These are phyloP conservation scores for Thuidium tamariscinum DNA, from an alignment of 225 moss, liverwort and hornwort species.

Conservation along the genomic window DNA sequence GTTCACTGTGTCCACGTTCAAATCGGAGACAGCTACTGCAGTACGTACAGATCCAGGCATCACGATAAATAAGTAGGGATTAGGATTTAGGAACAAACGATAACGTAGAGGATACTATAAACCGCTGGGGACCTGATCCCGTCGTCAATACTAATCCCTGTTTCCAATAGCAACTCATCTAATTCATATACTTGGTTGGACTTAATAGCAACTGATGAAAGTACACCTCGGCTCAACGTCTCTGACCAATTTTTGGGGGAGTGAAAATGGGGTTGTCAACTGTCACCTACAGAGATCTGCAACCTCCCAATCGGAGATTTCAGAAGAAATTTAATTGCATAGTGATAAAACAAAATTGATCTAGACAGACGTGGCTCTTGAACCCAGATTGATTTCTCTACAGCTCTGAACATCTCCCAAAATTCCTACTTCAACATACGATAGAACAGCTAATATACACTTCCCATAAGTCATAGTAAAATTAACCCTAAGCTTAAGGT, in stretches of 20 bases:
- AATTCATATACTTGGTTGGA: neutral
- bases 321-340: neutral
- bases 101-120: neutral
- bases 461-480: neutral
- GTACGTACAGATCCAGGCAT: neutral
- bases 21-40: slow-evolving; percentile 12
- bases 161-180: neutral
- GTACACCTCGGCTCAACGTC: neutral
- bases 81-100: neutral
- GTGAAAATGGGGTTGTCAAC: neutral
- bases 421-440: neutral
- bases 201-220: neutral
- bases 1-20: slow-evolving; percentile 13
- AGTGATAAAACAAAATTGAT: neutral
- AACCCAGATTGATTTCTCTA: neutral
- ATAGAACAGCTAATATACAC: neutral
- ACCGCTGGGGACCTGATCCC: neutral
- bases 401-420: neutral
- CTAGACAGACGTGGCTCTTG: neutral
- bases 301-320: neutral
- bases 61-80: neutral
- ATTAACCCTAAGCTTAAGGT: neutral
- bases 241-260: neutral
- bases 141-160: neutral
- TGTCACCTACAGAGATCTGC: neutral